These are phyloP conservation scores for Austropuccinia psidii DNA, from an alignment of 1,284 basidiomycete genomes.

Conservation along the genomic window DNA sequence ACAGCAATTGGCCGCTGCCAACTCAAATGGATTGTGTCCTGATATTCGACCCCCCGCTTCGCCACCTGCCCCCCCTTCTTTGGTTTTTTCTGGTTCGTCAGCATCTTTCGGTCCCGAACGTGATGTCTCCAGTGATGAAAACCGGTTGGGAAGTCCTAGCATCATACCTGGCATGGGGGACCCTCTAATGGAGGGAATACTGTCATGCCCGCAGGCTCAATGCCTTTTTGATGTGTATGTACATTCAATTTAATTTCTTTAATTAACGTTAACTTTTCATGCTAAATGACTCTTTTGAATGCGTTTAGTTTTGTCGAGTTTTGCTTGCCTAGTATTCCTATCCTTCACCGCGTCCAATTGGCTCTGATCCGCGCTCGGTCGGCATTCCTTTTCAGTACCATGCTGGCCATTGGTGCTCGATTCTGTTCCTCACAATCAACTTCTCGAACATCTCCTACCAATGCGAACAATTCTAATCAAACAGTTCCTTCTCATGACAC, in stretches of 20 bases:
- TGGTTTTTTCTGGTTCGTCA: constrained; percentile 3
- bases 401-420: constrained; percentile 31
- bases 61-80: constrained; percentile 16
- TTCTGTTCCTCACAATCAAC: constrained; percentile 35
- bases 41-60: constrained; percentile 12
- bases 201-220: constrained; percentile 5
- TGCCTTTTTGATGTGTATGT: constrained; percentile 31
- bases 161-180: neutral
- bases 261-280: neutral
- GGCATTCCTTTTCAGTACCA: constrained; percentile 26
- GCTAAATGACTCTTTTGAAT: neutral
- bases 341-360: constrained; percentile 26
- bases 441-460: neutral
- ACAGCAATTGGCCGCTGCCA: neutral
- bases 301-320: constrained; percentile 24
- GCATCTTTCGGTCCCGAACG: constrained; percentile 19
- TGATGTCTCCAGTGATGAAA: constrained; percentile 8
- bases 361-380: constrained; percentile 22
- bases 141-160: neutral
- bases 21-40: neutral
- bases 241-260: neutral
- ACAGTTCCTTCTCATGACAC: neutral
- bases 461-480: neutral
- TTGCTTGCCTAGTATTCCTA: constrained; percentile 31
- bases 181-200: constrained; percentile 22